Conservation (phyloP, 352 stramenopile genomes). For the Pythium phragmiticola region DNA sequence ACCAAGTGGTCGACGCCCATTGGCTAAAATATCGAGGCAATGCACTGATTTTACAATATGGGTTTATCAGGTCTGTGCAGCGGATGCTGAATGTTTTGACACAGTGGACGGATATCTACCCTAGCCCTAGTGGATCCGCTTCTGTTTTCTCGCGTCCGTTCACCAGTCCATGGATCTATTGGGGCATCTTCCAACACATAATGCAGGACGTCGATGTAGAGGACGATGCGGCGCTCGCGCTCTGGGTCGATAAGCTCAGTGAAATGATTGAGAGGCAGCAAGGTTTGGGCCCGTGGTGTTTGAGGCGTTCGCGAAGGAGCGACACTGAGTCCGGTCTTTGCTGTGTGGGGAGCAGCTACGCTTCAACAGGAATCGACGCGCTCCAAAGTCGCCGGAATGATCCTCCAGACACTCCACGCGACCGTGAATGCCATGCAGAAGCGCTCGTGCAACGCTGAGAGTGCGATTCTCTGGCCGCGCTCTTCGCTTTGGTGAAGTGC, state of each 20-base stretch:
- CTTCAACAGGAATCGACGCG: slow-evolving; percentile 17
- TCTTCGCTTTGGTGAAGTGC: background rate
- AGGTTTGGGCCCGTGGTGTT: background rate
- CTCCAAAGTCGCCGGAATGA: slow-evolving; percentile 7
- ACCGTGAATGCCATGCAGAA: background rate
- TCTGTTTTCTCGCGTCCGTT: background rate
- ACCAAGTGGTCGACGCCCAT: slow-evolving; percentile 39
- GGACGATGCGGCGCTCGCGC: slow-evolving; percentile 18
- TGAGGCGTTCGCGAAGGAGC: background rate
- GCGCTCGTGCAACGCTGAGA: slow-evolving; percentile 1
- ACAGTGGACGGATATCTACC: slow-evolving; percentile 5
- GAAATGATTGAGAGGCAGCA: slow-evolving; percentile 31
- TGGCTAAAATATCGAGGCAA: slow-evolving; percentile 33
- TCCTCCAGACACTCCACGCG: slow-evolving; percentile 12
- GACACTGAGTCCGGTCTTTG: background rate
- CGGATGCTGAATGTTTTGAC: slow-evolving; percentile 13
- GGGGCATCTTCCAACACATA: background rate
- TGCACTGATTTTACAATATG: slow-evolving; percentile 22
- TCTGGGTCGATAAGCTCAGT: slow-evolving; percentile 44
- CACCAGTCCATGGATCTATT: background rate
- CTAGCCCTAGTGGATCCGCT: slow-evolving; percentile 21
- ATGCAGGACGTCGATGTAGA: slow-evolving; percentile 10
- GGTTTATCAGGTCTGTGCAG: background rate
- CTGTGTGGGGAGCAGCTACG: slow-evolving; percentile 4
- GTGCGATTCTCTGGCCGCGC: background rate